Evolutionary conservation across 352 stramenopile species (phyloP).

Genomic region (Phytophthora vignae): DNA sequence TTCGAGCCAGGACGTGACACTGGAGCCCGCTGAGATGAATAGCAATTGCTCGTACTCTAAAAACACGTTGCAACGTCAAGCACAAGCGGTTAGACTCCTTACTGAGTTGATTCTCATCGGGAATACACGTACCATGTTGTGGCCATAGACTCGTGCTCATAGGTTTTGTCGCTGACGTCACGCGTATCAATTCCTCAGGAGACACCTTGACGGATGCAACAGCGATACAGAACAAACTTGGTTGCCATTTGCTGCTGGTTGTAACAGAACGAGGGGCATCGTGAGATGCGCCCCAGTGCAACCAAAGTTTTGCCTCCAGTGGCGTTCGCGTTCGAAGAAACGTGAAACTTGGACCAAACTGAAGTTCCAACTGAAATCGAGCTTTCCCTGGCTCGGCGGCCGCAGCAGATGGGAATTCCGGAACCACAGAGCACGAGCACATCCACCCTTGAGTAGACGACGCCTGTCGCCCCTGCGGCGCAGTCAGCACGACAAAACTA

Average conservation of each 20-base stretch:
- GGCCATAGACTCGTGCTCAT: background rate
- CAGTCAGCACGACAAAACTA: slow-evolving; percentile 39
- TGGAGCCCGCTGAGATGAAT: slow-evolving; percentile 56
- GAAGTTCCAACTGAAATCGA: slow-evolving; percentile 39
- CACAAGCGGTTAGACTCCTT: slow-evolving; percentile 1
- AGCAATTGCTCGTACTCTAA: slow-evolving; percentile 44
- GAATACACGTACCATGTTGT: slow-evolving; percentile 27
- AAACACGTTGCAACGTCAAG: background rate
- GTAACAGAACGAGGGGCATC: background rate
- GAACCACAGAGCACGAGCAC: slow-evolving; percentile 34
- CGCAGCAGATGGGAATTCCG: slow-evolving; percentile 19
- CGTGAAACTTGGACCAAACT: slow-evolving; percentile 32
- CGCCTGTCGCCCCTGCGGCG: background rate
- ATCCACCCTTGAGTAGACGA: slow-evolving; percentile 21
- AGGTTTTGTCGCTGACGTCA: background rate
- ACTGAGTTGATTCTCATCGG: background rate
- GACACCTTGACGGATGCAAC: slow-evolving; percentile 36
- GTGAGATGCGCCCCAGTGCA: slow-evolving; percentile 31
- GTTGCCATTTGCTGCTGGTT: background rate
- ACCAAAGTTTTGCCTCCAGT: slow-evolving; percentile 37
- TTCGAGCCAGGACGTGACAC: slow-evolving; percentile 32
- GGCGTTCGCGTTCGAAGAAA: slow-evolving; percentile 33
- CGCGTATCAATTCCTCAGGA: slow-evolving; percentile 19
- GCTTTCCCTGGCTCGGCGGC: background rate
- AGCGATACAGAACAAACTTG: slow-evolving; percentile 18